These are phyloP conservation scores for Annulohypoxylon nitens DNA, from an alignment of 495 filamentous ascomycete genomes.

Conservation along the genomic window DNA sequence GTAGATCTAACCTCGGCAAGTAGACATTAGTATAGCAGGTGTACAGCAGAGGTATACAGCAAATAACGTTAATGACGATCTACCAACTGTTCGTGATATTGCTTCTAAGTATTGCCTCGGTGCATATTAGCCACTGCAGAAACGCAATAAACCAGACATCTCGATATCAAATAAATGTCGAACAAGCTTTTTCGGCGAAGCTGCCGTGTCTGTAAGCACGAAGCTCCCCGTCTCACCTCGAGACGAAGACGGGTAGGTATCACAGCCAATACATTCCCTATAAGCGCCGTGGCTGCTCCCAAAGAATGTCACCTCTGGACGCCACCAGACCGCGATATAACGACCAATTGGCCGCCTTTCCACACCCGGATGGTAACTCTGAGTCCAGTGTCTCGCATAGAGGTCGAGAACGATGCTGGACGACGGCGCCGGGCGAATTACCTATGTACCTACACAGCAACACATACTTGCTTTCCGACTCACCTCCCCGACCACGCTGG, in stretches of 20 bases:
- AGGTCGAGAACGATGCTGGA: conserved; percentile 10
- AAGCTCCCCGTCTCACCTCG: neutral
- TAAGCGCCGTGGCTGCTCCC: conserved; percentile 29
- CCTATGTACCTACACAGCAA: neutral
- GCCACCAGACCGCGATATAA: conserved; percentile 24
- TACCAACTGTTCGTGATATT: neutral
- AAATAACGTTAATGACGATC: neutral
- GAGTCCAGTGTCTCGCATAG: conserved; percentile 35
- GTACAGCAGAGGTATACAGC: too few relatives aligned
- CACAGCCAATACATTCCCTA: conserved; percentile 12
- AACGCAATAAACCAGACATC: neutral
- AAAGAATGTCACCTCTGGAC: conserved; percentile 15
- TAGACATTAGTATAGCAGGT: neutral
- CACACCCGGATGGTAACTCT: conserved; percentile 35
- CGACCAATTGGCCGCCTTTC: conserved; percentile 29
- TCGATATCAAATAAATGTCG: neutral
- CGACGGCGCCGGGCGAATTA: conserved; percentile 36
- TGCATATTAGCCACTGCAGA: neutral
- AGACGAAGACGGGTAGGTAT: neutral
- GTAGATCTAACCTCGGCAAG: neutral
- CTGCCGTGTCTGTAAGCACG: neutral
- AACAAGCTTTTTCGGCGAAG: conserved; percentile 1
- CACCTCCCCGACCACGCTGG: conserved; percentile 19
- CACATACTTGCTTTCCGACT: neutral
- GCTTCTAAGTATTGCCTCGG: neutral